Evolutionary conservation across 257 asterid genomes (phyloP), one percentile per base, ranked within the genome.

Genomic region (Fraxinus cuspidata): DNA sequence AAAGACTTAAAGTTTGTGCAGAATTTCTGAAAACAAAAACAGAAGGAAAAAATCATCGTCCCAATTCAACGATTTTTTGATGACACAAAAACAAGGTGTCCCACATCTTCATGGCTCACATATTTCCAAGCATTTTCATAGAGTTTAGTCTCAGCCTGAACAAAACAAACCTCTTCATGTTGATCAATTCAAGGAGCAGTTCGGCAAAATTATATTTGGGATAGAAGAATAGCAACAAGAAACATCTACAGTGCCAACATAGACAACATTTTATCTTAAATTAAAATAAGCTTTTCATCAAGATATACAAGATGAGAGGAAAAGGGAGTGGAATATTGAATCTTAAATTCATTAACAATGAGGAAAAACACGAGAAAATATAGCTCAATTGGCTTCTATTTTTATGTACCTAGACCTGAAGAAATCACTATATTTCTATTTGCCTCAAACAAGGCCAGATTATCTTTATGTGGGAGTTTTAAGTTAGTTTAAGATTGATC

Each of bases 21-120:
- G 63, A 42, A 76, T 72, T 73, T 64, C 78, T 51, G 47, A 79
- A 71, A 58, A 49, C 34, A 23, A 28, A 70, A 56, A 32, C n/a
- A 42, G 21, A 74, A 77, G 37, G 65, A 77, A 78, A 49, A 77
- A 51, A 51, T 51, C 23, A 51, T 13, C 16, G 40, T 34, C 47
- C 71, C 74, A 58, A 38, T 64, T n/a, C 47, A 42, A 71, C 2
- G 12, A 27, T 6, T 42, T 49, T 35, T 29, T 67, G 10, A 51
- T 51, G 23, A 51, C 60, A 18, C 23, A 51, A 51, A 18, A 51
- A 15, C 19, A 5, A 51, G 5, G 23, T 21, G 1, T 51, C 60
- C 23, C 60, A 16, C 8, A 21, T 51, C 23, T 21, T 70, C 56
- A 44, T 73, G 63, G 65, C 7, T 58, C 23, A 51, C 63, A 81